These are phyloP conservation scores for Penicillium roqueforti DNA, from an alignment of 495 filamentous ascomycete species.

Conservation along the genomic window DNA sequence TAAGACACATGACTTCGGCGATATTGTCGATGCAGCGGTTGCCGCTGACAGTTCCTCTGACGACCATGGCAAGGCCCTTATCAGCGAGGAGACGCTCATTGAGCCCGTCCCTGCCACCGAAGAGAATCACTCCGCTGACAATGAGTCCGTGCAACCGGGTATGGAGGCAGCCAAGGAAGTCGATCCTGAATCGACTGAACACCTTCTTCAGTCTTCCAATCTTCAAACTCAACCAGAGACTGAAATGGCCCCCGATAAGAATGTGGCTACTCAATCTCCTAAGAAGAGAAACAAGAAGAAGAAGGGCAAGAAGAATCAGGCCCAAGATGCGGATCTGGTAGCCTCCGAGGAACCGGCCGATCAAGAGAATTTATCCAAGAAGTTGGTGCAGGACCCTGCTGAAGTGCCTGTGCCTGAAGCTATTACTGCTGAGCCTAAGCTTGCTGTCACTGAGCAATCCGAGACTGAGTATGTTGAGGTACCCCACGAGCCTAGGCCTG, in stretches of 20 bases:
- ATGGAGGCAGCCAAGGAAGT: conserved; percentile 10
- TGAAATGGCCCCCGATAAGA: conserved; percentile 16
- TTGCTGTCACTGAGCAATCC: background rate
- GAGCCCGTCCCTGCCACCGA: conserved; percentile 21
- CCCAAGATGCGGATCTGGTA: conserved; percentile 17
- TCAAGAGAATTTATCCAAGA: background rate
- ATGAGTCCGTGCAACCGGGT: background rate
- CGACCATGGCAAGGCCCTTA: background rate
- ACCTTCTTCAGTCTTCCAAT: conserved; percentile 5
- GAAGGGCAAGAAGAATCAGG: conserved; percentile 32
- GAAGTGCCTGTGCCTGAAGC: background rate
- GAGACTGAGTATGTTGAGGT: conserved; percentile 2
- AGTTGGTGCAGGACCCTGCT: background rate
- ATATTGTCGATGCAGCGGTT: conserved; percentile 30
- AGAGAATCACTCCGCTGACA: conserved; percentile 4
- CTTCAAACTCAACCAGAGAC: conserved; percentile 6
- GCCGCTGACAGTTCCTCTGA: conserved; percentile 3
- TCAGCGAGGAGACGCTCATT: background rate
- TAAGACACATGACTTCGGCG: conserved; percentile 15
- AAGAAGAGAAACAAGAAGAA: conserved; percentile 41
- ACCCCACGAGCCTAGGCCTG: conserved; percentile 4
- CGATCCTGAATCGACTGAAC: conserved; percentile 1
- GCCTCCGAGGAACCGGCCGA: background rate
- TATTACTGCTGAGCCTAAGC: conserved; percentile 8
- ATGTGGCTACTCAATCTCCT: conserved; percentile 15